These are phyloP conservation scores for Cyberlindnera misumaiensis DNA, from an alignment of 805 yeast genomes.

Conservation along the genomic window DNA sequence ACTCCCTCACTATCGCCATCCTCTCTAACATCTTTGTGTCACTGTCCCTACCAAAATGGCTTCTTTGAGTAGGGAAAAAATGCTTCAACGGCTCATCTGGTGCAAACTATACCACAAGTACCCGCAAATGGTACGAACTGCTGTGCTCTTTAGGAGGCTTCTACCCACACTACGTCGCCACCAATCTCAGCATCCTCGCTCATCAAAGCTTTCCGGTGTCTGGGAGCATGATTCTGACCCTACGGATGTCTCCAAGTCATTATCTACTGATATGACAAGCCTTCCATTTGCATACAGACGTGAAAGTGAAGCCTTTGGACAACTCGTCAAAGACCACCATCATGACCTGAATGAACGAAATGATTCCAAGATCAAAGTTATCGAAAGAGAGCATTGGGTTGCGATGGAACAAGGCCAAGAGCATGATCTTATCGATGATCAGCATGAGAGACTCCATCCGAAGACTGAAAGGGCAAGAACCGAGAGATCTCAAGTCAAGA, in stretches of 20 bases:
- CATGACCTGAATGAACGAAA: conserved; percentile 28
- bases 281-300: conserved; percentile 30
- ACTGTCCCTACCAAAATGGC: too few relatives aligned
- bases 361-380: conserved; percentile 26
- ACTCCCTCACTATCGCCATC: too few relatives aligned
- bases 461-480: conserved; percentile 52
- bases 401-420: conserved; percentile 9
- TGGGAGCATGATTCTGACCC: conserved; percentile 18
- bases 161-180: background rate
- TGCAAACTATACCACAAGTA: too few relatives aligned
- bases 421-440: background rate
- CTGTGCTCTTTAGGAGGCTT: too few relatives aligned
- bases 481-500: conserved; percentile 37
- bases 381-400: conserved; percentile 27
- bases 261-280: conserved; percentile 9
- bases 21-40: too few relatives aligned
- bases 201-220: conserved; percentile 4
- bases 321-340: conserved; percentile 31
- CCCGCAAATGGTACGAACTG: too few relatives aligned
- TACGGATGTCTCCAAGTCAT: conserved; percentile 5
- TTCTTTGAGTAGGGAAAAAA: too few relatives aligned
- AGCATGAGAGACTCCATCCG: conserved; percentile 39
- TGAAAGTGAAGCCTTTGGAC: conserved; percentile 37
- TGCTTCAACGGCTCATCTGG: too few relatives aligned
- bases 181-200: conserved; percentile 9